phyloP scores from a whole-genome alignment of 208 protist species.

The Wallacemonas sp. region DNA sequence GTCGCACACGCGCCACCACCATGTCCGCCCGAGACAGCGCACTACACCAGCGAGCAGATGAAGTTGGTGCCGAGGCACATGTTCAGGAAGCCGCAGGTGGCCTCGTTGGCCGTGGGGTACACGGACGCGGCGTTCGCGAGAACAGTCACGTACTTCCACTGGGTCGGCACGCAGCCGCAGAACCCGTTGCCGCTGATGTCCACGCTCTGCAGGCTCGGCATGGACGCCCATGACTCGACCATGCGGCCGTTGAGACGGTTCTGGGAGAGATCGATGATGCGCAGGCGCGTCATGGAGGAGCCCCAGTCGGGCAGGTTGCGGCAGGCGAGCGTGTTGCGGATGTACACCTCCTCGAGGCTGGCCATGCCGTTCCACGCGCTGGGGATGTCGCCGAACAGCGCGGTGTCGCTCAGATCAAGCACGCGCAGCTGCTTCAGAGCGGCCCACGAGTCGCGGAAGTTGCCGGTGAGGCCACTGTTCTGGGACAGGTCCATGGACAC shows the following conservation, averaged over 20 bases:
- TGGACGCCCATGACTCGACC: constrained; percentile 10
- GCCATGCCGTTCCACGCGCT: constrained; percentile 24
- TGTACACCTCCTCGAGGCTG: constrained; percentile 10
- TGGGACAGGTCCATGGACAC: constrained; percentile 2
- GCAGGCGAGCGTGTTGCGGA: constrained; percentile 19
- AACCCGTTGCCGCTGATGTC: constrained; percentile 18
- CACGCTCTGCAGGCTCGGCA: constrained; percentile 17
- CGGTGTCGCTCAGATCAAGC: constrained; percentile 26
- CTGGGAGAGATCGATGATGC: constrained; percentile 13
- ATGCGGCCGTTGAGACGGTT: constrained; percentile 19
- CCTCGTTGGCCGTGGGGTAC: background rate
- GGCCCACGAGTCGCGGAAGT: constrained; percentile 15
- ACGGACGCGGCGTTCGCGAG: constrained; percentile 18
- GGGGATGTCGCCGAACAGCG: constrained; percentile 15
- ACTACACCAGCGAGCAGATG: background rate
- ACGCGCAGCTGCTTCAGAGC: constrained; percentile 15
- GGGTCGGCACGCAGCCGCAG: constrained; percentile 15
- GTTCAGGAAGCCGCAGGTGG: constrained; percentile 10
- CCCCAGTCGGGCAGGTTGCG: constrained; percentile 20
- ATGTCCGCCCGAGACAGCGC: background rate
- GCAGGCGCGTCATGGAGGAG: constrained; percentile 3
- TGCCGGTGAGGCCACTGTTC: constrained; percentile 7
- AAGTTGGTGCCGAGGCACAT: constrained; percentile 5
- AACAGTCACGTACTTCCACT: constrained; percentile 1
- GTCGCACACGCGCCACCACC: too few species aligned